Conservation (phyloP, 2,329 filamentous ascomycete genomes). For the Monosporascus sp. region DNA sequence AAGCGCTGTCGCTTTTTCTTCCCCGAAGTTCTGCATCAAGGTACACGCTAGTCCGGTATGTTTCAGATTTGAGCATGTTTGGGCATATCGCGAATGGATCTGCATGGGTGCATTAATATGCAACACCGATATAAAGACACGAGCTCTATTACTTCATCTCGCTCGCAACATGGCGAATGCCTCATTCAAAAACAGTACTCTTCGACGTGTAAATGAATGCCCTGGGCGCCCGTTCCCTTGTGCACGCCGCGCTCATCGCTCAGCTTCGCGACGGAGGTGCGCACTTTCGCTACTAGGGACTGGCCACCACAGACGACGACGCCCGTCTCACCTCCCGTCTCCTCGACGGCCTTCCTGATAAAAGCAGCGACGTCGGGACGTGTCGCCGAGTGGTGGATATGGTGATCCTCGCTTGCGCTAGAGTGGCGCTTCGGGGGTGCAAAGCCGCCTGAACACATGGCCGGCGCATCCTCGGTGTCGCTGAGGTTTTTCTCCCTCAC, state of each 20-base stretch:
- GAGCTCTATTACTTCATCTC: no score
- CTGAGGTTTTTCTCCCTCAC: constrained; percentile 6
- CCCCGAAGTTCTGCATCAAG: no score
- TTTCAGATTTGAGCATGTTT: no score
- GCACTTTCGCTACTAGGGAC: constrained; percentile 45
- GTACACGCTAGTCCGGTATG: no score
- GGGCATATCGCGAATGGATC: no score
- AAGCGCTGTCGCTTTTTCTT: no score
- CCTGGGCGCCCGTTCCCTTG: constrained; percentile 59
- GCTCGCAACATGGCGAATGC: no score
- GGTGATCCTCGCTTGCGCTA: constrained; percentile 28
- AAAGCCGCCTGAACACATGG: neutral
- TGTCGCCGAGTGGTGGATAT: constrained; percentile 38
- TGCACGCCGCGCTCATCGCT: constrained; percentile 59
- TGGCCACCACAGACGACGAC: constrained; percentile 56
- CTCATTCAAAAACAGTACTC: constrained; percentile 47
- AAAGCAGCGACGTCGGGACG: constrained; percentile 47
- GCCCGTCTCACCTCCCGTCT: constrained; percentile 54
- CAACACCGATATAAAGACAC: no score
- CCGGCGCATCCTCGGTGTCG: constrained; percentile 20
- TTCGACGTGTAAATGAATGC: constrained; percentile 55
- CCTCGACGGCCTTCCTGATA: constrained; percentile 49
- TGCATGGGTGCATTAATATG: no score
- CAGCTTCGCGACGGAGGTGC: constrained; percentile 49
- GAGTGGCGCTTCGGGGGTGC: constrained; percentile 11